Base-by-base conservation (phyloP, 352 stramenopile species). In the Globisporangium megalacanthum region DNA sequence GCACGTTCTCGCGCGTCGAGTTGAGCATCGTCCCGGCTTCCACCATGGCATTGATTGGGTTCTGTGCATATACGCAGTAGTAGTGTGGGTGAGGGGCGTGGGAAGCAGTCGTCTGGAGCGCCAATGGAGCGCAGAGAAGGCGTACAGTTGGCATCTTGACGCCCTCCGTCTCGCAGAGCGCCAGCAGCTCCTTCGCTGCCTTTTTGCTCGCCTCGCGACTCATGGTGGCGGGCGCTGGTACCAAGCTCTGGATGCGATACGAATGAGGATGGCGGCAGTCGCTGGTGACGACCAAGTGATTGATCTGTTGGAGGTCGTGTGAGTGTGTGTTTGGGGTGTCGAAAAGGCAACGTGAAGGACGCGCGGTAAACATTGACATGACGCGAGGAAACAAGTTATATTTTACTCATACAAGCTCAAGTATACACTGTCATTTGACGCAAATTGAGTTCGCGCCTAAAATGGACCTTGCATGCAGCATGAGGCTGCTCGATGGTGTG, bases 11-110 rank as follows among this genome's bases (percentile, higher is more conserved):
- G 49, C 77, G 79, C n/a, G 84, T 92, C 45, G 84, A 75, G 53
- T 92, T 94, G 15, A 94, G 69, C 79, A 92, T 90, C 14, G 84
- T 94, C 50, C 84, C 84, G 31, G 84, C 84, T 52, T 84, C 80
- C 14, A 94, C 75, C 57, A 86, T 84, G 6, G 84, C 84, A 72
- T 94, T 94, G 17, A 89, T 65, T 3, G 77, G 66, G 44, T 94
- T 61, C 82, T 92, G 45, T 13, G 39, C 13, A 36, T 31, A 20
- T 20, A 8, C 17, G 41, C 41, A 46, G 5, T 22, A 7, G 7
- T 0, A 7, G 7, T 3, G 15, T 7, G 6, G 13, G 13, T 45
- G 41, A 22, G 41, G 35, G 7, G 10, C 35, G 35, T 39, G 6
- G 35, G 10, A 39, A 39, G 35, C 35, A 39, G 35, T 59, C 52